phyloP scores from a whole-genome alignment of 179 eudicot genomes.

The Silene coronaria region DNA sequence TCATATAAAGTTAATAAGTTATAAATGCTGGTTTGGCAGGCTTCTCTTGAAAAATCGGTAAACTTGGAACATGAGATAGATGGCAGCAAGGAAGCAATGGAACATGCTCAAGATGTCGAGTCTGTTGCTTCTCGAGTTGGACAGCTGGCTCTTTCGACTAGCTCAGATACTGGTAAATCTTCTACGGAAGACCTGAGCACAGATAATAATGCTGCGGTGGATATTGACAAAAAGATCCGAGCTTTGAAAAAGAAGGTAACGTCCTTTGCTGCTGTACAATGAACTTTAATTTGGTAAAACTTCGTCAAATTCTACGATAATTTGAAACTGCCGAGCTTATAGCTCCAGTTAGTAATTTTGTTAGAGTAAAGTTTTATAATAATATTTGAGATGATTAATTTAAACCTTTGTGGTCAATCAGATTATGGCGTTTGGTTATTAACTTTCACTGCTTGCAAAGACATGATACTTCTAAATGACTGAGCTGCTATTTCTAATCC shows the following conservation, averaged over 20 bases:
- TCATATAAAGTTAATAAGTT: background rate
- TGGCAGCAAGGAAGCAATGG: conserved; percentile 25
- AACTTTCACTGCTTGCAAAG: background rate
- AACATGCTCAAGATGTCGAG: conserved; percentile 41
- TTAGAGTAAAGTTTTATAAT: background rate
- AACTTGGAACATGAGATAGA: conserved; percentile 34
- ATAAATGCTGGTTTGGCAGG: conserved; percentile 18
- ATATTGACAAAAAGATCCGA: conserved; percentile 75
- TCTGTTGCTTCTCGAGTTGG: conserved; percentile 53
- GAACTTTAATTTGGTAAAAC: too few relatives aligned
- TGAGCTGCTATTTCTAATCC: background rate
- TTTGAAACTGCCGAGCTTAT: too few relatives aligned
- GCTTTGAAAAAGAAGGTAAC: conserved; percentile 89
- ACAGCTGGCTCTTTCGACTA: conserved; percentile 47
- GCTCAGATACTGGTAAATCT: conserved; percentile 30
- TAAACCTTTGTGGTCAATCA: background rate
- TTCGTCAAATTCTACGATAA: too few relatives aligned
- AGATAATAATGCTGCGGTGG: conserved; percentile 36
- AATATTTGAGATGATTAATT: background rate
- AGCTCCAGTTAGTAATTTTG: too few relatives aligned
- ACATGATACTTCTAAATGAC: background rate
- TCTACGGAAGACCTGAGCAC: conserved; percentile 36
- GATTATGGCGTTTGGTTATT: background rate
- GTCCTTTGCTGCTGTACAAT: background rate
- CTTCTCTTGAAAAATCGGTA: conserved; percentile 36